Evolutionary conservation across 257 asterid species (phyloP).

Genomic region (Fraxinus excelsior): DNA sequence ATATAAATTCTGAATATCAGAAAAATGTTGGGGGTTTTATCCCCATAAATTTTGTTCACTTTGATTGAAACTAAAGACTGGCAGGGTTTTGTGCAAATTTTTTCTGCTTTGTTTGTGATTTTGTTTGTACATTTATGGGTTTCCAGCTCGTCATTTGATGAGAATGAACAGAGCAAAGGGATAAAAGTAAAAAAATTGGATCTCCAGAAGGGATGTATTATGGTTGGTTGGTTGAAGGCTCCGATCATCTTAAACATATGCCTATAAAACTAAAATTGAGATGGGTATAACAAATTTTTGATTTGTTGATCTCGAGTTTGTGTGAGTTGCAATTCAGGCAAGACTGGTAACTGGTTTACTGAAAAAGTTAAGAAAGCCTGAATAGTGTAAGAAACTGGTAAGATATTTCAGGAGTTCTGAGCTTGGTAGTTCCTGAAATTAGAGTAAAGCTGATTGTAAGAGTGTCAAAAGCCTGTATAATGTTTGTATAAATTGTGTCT

Average conservation of each 20-base stretch:
- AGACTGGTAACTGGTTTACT: neutral
- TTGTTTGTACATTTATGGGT: neutral
- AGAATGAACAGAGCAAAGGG: neutral
- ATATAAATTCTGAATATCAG: neutral
- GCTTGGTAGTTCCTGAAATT: neutral
- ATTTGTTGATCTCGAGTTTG: constrained; percentile 9
- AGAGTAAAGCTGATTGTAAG: neutral
- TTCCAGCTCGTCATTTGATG: neutral
- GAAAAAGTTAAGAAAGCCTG: neutral
- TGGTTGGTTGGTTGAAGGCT: neutral
- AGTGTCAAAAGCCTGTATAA: constrained; percentile 1
- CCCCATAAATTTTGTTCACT: constrained; percentile 12
- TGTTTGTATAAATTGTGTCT: neutral
- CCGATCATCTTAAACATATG: constrained; percentile 1
- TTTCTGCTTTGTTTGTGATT: neutral
- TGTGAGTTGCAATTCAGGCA: neutral
- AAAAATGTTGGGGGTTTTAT: constrained; percentile 4
- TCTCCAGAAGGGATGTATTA: neutral
- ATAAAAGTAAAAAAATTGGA: neutral
- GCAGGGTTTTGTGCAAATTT: neutral
- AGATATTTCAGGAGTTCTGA: neutral
- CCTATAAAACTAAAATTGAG: neutral
- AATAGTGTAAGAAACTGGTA: constrained; percentile 1
- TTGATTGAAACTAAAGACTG: constrained; percentile 2
- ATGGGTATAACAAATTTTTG: constrained; percentile 3